These are phyloP conservation scores for Ganoderma sinense DNA, from an alignment of 1,284 basidiomycete genomes.

Conservation along the genomic window DNA sequence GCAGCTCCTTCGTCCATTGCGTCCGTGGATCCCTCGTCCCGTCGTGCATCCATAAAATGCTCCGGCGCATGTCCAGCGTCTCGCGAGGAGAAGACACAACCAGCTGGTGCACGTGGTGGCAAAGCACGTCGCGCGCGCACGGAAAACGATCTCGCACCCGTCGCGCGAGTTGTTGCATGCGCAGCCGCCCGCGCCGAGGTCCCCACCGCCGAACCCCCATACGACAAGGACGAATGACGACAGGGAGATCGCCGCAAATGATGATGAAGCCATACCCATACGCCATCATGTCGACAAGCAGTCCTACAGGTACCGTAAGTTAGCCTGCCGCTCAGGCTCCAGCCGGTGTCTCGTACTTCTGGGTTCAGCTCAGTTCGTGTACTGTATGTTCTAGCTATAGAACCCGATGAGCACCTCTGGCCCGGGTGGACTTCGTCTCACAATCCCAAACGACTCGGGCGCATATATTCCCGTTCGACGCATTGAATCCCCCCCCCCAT, in stretches of 20 bases:
- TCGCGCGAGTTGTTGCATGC: slow-evolving; percentile 43
- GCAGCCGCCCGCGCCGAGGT: slow-evolving; percentile 60
- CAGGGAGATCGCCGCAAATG: slow-evolving; percentile 61
- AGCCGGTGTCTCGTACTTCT: no score
- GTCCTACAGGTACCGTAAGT: neutral
- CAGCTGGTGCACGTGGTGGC: slow-evolving; percentile 62
- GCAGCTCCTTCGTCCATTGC: neutral
- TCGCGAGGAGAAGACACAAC: slow-evolving; percentile 53
- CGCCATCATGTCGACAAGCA: neutral
- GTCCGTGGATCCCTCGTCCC: slow-evolving; percentile 36
- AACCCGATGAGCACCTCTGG: no score
- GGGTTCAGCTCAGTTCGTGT: no score
- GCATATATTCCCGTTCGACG: neutral
- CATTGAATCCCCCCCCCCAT: neutral
- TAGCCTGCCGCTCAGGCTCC: no score
- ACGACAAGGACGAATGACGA: slow-evolving; percentile 62
- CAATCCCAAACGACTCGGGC: no score
- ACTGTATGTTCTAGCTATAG: no score
- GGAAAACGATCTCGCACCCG: slow-evolving; percentile 54
- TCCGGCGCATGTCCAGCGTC: slow-evolving; percentile 43
- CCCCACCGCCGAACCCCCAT: slow-evolving; percentile 56
- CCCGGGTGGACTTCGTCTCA: no score
- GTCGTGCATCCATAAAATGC: slow-evolving; percentile 46
- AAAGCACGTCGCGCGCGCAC: slow-evolving; percentile 61
- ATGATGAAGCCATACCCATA: slow-evolving; percentile 38